phyloP scores from a whole-genome alignment of 164 flowering plant species.

The Taxillus chinensis region DNA sequence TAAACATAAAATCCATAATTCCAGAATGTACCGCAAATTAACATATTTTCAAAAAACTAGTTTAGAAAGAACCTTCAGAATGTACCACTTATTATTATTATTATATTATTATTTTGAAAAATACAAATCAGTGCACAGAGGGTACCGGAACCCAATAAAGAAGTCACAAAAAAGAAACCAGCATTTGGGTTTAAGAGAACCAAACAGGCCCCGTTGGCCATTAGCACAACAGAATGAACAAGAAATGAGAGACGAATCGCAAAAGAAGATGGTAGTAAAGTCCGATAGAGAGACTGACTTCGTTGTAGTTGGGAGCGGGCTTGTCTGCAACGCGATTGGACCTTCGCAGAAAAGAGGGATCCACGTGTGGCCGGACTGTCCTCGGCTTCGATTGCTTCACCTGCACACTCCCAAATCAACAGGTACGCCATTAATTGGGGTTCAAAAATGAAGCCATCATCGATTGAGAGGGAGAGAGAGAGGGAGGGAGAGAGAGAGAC shows the following conservation, averaged over 20 bases:
- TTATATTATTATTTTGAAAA: no score
- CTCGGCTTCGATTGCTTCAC: conserved; percentile 21
- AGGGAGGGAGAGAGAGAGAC: conserved; percentile 16
- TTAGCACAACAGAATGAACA: no score
- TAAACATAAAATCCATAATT: no score
- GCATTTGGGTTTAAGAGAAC: no score
- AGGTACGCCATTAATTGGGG: not conserved
- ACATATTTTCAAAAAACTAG: no score
- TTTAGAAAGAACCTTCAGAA: no score
- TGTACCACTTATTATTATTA: no score
- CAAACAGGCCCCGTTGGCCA: no score
- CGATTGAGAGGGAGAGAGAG: not conserved
- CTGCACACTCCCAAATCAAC: conserved; percentile 7
- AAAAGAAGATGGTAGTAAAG: not conserved
- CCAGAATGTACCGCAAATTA: no score
- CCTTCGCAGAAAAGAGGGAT: conserved; percentile 21
- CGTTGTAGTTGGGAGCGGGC: conserved; percentile 26
- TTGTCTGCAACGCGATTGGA: conserved; percentile 26
- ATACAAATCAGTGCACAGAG: no score
- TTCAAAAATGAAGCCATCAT: not conserved
- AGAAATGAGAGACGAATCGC: not conserved
- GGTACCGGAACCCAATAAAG: no score
- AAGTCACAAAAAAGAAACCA: no score
- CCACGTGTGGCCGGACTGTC: conserved; percentile 8
- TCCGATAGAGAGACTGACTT: conserved; percentile 13